phyloP scores from a whole-genome alignment of 345 rosid species.

The Rhodamnia argentea region DNA sequence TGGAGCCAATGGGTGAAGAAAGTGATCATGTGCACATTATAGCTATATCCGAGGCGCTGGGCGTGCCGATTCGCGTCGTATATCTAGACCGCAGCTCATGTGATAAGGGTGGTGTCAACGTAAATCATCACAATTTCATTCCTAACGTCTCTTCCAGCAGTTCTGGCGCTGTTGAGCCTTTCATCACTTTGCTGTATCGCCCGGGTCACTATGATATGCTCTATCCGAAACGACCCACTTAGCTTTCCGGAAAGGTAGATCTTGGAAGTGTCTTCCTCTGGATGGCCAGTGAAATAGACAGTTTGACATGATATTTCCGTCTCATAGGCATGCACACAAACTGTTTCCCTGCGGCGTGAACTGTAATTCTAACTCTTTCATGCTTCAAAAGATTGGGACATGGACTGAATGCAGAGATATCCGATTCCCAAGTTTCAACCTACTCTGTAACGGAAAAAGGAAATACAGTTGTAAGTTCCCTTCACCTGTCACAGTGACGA shows the following conservation, averaged over 20 bases:
- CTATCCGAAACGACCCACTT: slow-evolving; percentile 49
- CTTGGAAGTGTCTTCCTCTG: background rate
- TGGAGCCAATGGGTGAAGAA: slow-evolving; percentile 99
- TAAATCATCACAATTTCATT: slow-evolving; percentile 88
- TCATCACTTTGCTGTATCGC: slow-evolving; percentile 84
- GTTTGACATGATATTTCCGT: background rate
- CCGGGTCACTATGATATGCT: slow-evolving; percentile 99
- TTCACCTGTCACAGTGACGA: background rate
- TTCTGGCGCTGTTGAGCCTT: slow-evolving; percentile 36
- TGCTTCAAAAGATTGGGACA: background rate
- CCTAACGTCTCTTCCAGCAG: slow-evolving; percentile 32
- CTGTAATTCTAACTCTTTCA: background rate
- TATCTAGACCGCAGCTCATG: slow-evolving; percentile 96
- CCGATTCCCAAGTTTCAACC: background rate
- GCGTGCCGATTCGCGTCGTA: slow-evolving; percentile 85
- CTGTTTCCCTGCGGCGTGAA: background rate
- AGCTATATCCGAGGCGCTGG: slow-evolving; percentile 86
- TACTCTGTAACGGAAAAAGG: background rate
- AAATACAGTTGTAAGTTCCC: background rate
- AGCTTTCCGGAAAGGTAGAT: background rate
- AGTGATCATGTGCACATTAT: slow-evolving; percentile 98
- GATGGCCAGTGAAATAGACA: background rate
- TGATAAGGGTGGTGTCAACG: slow-evolving; percentile 59
- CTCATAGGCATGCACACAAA: background rate
- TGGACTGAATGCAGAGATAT: background rate